A percentile compares a stretch with the other conserved stretches of the same genome.
Conservation (phyloP, 768 basidiomycete species). For the Rhodocollybia butyracea region DNA sequence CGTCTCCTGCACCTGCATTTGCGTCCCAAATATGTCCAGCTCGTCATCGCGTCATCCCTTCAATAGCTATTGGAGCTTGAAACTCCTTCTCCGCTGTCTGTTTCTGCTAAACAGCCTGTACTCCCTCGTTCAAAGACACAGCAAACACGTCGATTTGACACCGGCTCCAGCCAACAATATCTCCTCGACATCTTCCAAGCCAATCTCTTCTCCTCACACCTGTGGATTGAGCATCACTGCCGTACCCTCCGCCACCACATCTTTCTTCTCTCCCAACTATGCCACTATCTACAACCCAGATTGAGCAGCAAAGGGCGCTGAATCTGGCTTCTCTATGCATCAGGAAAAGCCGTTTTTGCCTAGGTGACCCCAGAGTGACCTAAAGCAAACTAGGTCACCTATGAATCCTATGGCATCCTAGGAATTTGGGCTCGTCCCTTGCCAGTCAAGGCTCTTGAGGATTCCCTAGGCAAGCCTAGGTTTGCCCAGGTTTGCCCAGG, state of each 20-base stretch:
- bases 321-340: constrained; percentile 44
- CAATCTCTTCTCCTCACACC: constrained; percentile 23
- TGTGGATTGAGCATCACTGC: constrained; percentile 49
- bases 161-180: constrained; percentile 29
- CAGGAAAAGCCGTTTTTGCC: too few relatives aligned
- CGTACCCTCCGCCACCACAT: constrained; percentile 14
- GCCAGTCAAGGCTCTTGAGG: too few relatives aligned
- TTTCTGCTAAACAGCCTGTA: constrained; percentile 20
- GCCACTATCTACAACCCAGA: constrained; percentile 14
- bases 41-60: constrained; percentile 9
- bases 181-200: background rate
- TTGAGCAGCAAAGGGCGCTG: constrained; percentile 41
- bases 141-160: constrained; percentile 34
- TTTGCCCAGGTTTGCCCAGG: too few relatives aligned
- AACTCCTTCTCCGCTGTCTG: constrained; percentile 32
- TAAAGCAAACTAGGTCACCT: too few relatives aligned
- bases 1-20: constrained; percentile 1
- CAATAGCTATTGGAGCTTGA: constrained; percentile 8
- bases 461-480: too few relatives aligned
- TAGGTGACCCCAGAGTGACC: too few relatives aligned
- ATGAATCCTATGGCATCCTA: too few relatives aligned
- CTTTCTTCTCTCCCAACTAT: constrained; percentile 10
- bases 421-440: too few relatives aligned
- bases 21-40: constrained; percentile 3
- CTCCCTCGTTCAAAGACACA: constrained; percentile 1